phyloP scores from a whole-genome alignment of 2,329 filamentous ascomycete genomes.

The Hawksworthiomyces lignivorus region DNA sequence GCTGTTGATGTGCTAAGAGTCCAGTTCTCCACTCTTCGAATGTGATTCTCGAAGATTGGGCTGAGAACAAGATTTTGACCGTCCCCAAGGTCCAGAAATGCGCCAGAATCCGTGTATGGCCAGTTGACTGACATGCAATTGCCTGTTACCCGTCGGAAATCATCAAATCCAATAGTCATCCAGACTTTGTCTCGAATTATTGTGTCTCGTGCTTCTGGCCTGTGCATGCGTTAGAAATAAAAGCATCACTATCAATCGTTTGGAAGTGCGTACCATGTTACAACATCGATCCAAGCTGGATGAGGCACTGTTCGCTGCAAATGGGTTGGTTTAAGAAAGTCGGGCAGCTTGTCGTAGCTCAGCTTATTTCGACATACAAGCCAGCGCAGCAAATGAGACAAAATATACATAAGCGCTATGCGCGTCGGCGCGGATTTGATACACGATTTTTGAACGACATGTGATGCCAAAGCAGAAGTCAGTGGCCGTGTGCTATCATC shows the following conservation, averaged over 20 bases:
- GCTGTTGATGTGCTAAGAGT: slow-evolving; percentile 1
- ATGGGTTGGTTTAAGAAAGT: slow-evolving; percentile 17
- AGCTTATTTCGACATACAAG: slow-evolving; percentile 18
- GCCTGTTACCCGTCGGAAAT: slow-evolving; percentile 4
- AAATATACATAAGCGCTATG: slow-evolving; percentile 16
- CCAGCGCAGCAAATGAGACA: slow-evolving; percentile 15
- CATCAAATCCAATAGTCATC: slow-evolving; percentile 2
- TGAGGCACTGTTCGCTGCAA: slow-evolving; percentile 19
- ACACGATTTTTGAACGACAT: slow-evolving; percentile 4
- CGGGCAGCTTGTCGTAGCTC: slow-evolving; percentile 19
- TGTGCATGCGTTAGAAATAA: neutral
- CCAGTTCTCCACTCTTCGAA: slow-evolving; percentile 7
- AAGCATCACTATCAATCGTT: no score
- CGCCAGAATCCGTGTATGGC: slow-evolving; percentile 11
- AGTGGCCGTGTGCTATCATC: slow-evolving; percentile 8
- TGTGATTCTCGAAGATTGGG: slow-evolving; percentile 12
- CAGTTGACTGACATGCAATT: slow-evolving; percentile 10
- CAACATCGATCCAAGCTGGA: slow-evolving; percentile 20
- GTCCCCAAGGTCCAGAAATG: slow-evolving; percentile 7
- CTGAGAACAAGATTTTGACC: slow-evolving; percentile 8
- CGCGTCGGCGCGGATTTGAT: slow-evolving; percentile 11
- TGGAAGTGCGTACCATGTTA: slow-evolving; percentile 7
- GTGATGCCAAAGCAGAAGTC: slow-evolving; percentile 3
- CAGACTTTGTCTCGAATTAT: slow-evolving; percentile 7
- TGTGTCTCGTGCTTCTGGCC: slow-evolving; percentile 6